These are phyloP conservation scores for Sarcodon aspratus DNA, from an alignment of 768 basidiomycete species.

Conservation along the genomic window DNA sequence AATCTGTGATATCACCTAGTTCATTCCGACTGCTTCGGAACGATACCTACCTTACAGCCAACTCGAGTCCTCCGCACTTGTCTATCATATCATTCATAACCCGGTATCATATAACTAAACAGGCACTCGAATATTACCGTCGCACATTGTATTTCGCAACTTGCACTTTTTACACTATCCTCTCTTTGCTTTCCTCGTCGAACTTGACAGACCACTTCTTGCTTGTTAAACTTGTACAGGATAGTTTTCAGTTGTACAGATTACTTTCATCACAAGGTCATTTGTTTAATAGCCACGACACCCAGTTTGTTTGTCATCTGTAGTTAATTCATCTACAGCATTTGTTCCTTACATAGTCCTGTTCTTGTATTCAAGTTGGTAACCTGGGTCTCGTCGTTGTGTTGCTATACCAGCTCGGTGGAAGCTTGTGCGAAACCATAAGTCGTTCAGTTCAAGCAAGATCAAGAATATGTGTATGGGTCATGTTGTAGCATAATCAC, in stretches of 20 bases:
- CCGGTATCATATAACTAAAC: neutral
- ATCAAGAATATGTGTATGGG: neutral
- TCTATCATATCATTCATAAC: neutral
- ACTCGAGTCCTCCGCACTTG: neutral
- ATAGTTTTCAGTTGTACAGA: slow-evolving; percentile 44
- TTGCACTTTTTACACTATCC: slow-evolving; percentile 44
- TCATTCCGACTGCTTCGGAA: neutral
- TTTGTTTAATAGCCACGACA: slow-evolving; percentile 44
- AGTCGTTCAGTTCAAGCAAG: neutral
- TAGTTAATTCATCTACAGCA: neutral
- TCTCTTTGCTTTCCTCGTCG: slow-evolving; percentile 23
- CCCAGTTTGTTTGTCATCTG: neutral
- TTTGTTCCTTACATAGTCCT: neutral
- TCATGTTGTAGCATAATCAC: neutral
- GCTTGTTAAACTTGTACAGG: slow-evolving; percentile 36
- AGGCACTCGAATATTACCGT: slow-evolving; percentile 21
- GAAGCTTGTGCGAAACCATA: too few relatives aligned
- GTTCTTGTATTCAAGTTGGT: too few relatives aligned
- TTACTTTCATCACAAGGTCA: slow-evolving; percentile 37
- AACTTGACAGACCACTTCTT: slow-evolving; percentile 17
- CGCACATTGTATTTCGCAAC: slow-evolving; percentile 58
- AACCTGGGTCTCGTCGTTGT: too few relatives aligned
- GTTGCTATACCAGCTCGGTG: too few relatives aligned
- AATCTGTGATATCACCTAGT: neutral
- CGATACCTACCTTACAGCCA: neutral